phyloP scores from a whole-genome alignment of 345 rosid species.

The Eucalyptus melliodora region DNA sequence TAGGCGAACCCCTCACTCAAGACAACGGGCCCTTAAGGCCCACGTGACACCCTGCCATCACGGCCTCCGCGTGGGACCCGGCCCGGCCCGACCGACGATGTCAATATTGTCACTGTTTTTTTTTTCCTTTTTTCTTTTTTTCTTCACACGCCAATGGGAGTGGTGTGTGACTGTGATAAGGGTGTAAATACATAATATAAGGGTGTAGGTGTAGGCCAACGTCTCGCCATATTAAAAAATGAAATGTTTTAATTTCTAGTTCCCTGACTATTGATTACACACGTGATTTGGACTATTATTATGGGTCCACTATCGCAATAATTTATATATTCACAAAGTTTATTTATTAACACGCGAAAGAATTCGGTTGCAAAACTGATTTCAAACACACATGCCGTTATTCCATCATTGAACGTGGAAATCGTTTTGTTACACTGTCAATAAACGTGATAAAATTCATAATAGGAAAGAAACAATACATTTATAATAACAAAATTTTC shows the following conservation, averaged over 20 bases:
- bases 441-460: background rate
- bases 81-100: background rate
- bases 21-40: background rate
- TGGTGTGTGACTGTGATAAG: background rate
- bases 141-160: background rate
- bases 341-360: background rate
- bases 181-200: background rate
- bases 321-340: background rate
- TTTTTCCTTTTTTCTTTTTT: background rate
- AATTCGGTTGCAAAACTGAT: background rate
- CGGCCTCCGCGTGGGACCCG: background rate
- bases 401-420: background rate
- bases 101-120: background rate
- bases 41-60: background rate
- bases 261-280: background rate
- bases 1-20: background rate
- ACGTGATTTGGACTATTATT: background rate
- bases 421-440: accelerated
- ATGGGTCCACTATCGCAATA: background rate
- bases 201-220: background rate
- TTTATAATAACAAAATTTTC: background rate
- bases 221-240: background rate
- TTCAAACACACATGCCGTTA: accelerated
- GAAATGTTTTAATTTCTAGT: background rate
- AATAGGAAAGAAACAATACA: background rate